Conservation (phyloP, 441 rosid genomes). For the Gossypium schwendimanii region DNA sequence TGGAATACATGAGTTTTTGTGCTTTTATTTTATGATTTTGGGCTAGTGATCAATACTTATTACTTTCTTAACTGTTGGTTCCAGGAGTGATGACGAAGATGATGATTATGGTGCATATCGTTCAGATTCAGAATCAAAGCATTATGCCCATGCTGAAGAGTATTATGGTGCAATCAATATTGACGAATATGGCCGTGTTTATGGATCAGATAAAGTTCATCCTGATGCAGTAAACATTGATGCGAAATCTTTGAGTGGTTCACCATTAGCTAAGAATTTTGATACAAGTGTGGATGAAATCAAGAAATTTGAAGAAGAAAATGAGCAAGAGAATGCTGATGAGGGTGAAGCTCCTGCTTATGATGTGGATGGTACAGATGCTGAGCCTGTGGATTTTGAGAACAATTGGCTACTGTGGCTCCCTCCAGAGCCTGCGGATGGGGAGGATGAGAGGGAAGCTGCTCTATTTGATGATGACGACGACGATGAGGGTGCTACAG, state of each 20-base stretch:
- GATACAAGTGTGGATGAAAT: constrained; percentile 29
- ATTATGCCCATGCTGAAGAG: constrained; percentile 32
- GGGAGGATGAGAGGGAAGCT: constrained; percentile 65
- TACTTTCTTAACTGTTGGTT: constrained; percentile 19
- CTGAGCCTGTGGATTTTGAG: constrained; percentile 61
- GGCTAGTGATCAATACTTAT: constrained; percentile 2
- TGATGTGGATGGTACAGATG: constrained; percentile 35
- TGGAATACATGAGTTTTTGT: neutral
- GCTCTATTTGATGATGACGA: constrained; percentile 46
- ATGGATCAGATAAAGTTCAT: constrained; percentile 34
- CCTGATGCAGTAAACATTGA: constrained; percentile 30
- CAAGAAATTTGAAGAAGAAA: constrained; percentile 28
- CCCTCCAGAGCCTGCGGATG: constrained; percentile 75
- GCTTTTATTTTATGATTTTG: constrained; percentile 3
- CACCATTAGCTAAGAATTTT: constrained; percentile 32
- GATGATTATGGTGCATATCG: constrained; percentile 44
- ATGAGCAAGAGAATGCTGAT: constrained; percentile 26
- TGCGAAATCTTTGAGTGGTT: constrained; percentile 22
- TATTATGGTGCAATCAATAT: constrained; percentile 35
- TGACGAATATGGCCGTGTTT: constrained; percentile 29
- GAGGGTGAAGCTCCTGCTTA: constrained; percentile 34
- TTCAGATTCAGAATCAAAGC: constrained; percentile 37
- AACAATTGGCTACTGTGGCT: constrained; percentile 52
- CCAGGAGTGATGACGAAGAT: constrained; percentile 62
- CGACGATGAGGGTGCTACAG: constrained; percentile 46